Evolutionary conservation across 208 protist species (phyloP), one percentile per base, ranked within the genome.

Genomic region (Phytomonas francai): DNA sequence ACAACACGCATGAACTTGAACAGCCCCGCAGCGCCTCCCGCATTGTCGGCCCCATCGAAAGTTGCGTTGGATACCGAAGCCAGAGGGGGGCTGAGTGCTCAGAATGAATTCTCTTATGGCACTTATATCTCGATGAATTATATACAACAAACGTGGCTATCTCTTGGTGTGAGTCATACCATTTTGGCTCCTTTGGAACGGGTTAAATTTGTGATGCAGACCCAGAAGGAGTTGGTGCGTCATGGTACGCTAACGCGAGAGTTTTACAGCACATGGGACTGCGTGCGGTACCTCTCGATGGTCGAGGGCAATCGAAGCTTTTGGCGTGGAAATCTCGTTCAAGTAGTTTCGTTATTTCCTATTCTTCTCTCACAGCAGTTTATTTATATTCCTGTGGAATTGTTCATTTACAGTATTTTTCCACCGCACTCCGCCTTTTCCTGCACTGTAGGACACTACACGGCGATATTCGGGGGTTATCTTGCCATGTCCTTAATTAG

Each of bases 171-270:
- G 28, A 73, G 68, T 30, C 79, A 80, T 61, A 95, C 89, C 0
- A 0, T 91, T 27, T 73, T 88, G 1, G 86, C 89, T 11, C 89
- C 89, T 12, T 63, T 95, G 12, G 89, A 95, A 32, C 86, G 89
- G n/a, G 77, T 95, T 3, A 92, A 92, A 80, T 95, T 80, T 59
- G 63, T 95, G 27, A 81, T 95, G 81, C 79, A 89, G 73, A 85
- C 71, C 60, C 84, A 92, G 63, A 72, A 73, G 33, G 86, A 95
- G 71, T 66, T 95, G n/a, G 73, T 81, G 57, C 75, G 86, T 32
- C 54, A 76, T 27, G 85, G 85, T 1, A 71, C 72, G 29, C 65
- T 91, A 28, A 63, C 74, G 14, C 71, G 72, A 49, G 72, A 79
- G 28, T 88, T 91, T 68, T 67, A 73, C n/a, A 84, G 70, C 5